These are phyloP conservation scores for Xylariales sp. DNA, from an alignment of 2,329 filamentous ascomycete species.

Conservation along the genomic window DNA sequence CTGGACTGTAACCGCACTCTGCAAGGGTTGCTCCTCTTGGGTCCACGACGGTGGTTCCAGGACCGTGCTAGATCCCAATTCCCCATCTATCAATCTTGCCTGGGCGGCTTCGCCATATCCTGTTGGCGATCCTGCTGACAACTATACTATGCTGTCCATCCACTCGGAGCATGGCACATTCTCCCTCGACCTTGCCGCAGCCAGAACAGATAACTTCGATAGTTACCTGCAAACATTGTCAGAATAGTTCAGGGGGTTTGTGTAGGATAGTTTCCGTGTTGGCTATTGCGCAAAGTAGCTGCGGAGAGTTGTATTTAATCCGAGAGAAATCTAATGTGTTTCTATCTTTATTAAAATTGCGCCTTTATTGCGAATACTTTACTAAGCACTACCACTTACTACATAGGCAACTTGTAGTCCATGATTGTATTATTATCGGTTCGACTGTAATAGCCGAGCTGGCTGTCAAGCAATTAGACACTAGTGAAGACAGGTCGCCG, in stretches of 20 bases:
- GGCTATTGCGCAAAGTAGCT: not conserved
- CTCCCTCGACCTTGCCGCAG: conserved; percentile 35
- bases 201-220: conserved; percentile 39
- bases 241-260: not conserved
- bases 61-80: conserved; percentile 36
- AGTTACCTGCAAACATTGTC: conserved; percentile 27
- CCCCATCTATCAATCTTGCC: conserved; percentile 39
- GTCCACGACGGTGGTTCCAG: conserved; percentile 39
- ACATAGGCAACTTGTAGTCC: too few relatives aligned
- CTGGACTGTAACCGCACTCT: conserved; percentile 55
- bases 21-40: conserved; percentile 55
- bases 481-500: too few relatives aligned
- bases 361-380: too few relatives aligned
- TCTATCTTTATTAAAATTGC: not conserved
- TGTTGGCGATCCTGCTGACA: conserved; percentile 38
- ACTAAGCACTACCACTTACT: too few relatives aligned
- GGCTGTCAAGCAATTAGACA: too few relatives aligned
- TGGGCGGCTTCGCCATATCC: conserved; percentile 40
- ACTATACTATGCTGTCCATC: conserved; percentile 37
- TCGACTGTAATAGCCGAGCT: too few relatives aligned
- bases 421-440: too few relatives aligned
- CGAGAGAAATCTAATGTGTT: conserved; percentile 3
- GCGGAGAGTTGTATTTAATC: not conserved
- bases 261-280: not conserved
- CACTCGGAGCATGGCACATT: conserved; percentile 42